phyloP scores from a whole-genome alignment of 2,329 filamentous ascomycete species.

The Fusarium euwallaceae region DNA sequence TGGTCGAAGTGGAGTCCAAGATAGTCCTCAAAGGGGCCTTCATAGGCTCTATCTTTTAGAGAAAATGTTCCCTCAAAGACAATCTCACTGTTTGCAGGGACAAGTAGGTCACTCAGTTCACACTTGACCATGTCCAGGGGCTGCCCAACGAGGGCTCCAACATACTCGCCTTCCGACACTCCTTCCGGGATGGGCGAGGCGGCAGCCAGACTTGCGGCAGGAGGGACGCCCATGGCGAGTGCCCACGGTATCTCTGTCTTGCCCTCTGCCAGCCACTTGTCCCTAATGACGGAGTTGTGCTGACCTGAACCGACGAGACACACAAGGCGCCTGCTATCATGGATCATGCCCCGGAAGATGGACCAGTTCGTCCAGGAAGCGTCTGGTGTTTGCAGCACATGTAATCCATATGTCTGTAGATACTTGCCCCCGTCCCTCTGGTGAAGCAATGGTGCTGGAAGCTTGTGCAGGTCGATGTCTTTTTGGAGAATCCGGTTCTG shows the following conservation, averaged over 20 bases:
- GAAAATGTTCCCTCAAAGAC: conserved; percentile 60
- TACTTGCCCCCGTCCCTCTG: conserved; percentile 63
- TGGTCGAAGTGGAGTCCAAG: conserved; percentile 3
- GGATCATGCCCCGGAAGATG: conserved; percentile 61
- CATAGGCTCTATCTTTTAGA: conserved; percentile 52
- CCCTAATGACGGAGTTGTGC: conserved; percentile 60
- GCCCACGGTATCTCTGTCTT: conserved; percentile 61
- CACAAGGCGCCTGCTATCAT: conserved; percentile 56
- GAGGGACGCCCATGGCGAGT: conserved; percentile 62
- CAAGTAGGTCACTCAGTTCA: conserved; percentile 61
- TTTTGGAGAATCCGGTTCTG: conserved; percentile 15
- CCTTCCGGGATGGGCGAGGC: conserved; percentile 35
- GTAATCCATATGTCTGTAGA: conserved; percentile 65
- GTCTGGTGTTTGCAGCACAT: conserved; percentile 60
- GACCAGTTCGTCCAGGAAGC: conserved; percentile 64
- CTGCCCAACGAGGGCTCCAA: conserved; percentile 59
- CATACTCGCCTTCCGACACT: conserved; percentile 61
- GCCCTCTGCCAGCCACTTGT: conserved; percentile 61
- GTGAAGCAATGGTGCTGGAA: conserved; percentile 59
- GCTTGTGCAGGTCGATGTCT: conserved; percentile 47
- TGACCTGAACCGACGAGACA: conserved; percentile 60
- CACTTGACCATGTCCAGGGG: conserved; percentile 64
- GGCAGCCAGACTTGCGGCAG: conserved; percentile 59
- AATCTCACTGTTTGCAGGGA: conserved; percentile 64
- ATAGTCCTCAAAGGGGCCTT: conserved; percentile 62